Base-by-base conservation (phyloP, 306 rosid genomes). In the Gastrolobium villosum region DNA sequence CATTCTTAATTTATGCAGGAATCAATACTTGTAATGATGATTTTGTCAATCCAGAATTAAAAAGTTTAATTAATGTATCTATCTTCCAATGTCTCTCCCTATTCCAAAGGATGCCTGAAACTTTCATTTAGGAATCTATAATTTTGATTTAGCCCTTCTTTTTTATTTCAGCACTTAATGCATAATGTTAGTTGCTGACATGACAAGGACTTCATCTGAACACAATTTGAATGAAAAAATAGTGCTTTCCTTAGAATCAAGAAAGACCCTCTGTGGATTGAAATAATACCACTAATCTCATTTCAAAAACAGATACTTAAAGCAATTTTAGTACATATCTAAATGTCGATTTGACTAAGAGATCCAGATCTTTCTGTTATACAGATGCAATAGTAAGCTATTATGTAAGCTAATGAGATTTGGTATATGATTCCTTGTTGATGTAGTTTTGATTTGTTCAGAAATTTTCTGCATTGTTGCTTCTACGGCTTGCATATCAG, bases 401-500 rank as follows among this genome's bases (percentile, higher is more conserved):
- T 20, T 46, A 37, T 54, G 44, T 75, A 63, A 6, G 71, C 48
- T 53, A 53, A 39, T 59, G 34, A 40, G 45, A 44, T 66, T 73
- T 77, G 72, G 69, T 37, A 76, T 64, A 44, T 45, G 10, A 46
- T 45, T 79, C 65, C 63, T 80, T 82, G 74, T 72, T 90, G 83
- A 91, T 45, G 14, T 46, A 61, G 59, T 60, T 78, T 84, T 73
- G 65, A 20, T 65, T 82, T 76, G 54, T 80, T 68, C 94, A 96
- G 99, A 93, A 91, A 83, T 93, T 87, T 83, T 96, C 99, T 2
- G 70, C 88, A 20, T 45, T 91, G 56, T 76, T 96, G 96, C 91
- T 96, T 81, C 85, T 90, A 80, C 95, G 97, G 85, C 90, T 91
- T 79, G 97, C 99, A 52, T 96, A 81, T 81, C 99, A 96, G 79